Percentiles rank a stretch among this genome's conserved stretches.
These are phyloP conservation scores for Theileria parva DNA, from an alignment of 169 alveolate species.

Conservation along the genomic window DNA sequence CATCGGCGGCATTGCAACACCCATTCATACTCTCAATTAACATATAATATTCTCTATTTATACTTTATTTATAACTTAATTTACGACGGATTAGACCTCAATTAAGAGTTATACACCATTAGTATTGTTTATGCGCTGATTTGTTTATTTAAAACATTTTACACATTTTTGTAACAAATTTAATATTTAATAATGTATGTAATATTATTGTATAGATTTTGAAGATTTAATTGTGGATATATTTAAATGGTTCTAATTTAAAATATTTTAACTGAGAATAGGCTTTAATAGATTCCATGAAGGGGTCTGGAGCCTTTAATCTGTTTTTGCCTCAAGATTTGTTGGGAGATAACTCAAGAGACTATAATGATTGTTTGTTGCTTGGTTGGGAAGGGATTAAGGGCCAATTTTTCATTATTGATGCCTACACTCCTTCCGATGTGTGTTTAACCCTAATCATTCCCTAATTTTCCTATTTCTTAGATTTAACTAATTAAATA, in stretches of 20 bases:
- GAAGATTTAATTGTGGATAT: not conserved
- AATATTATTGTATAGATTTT: no score
- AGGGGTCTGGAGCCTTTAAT: not conserved
- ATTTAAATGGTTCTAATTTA: not conserved
- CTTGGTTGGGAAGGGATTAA: slow-evolving; percentile 15
- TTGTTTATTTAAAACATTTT: no score
- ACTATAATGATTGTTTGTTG: not conserved
- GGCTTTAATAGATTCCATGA: not conserved
- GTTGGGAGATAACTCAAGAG: not conserved
- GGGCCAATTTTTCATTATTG: not conserved
- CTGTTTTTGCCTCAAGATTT: not conserved
- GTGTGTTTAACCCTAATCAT: not conserved
- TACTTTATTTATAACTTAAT: not conserved
- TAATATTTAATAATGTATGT: no score
- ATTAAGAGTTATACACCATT: no score
- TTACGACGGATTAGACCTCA: no score
- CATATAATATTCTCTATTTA: not conserved
- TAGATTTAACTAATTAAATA: no score
- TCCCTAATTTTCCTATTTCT: no score
- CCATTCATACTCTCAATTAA: slow-evolving; percentile 92
- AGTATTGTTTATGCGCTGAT: no score
- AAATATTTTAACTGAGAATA: not conserved
- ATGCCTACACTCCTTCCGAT: not conserved
- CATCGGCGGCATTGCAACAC: slow-evolving; percentile 90
- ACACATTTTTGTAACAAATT: no score